phyloP scores from a whole-genome alignment of 202 grass and related monocot genomes.

The Setaria viridis region DNA sequence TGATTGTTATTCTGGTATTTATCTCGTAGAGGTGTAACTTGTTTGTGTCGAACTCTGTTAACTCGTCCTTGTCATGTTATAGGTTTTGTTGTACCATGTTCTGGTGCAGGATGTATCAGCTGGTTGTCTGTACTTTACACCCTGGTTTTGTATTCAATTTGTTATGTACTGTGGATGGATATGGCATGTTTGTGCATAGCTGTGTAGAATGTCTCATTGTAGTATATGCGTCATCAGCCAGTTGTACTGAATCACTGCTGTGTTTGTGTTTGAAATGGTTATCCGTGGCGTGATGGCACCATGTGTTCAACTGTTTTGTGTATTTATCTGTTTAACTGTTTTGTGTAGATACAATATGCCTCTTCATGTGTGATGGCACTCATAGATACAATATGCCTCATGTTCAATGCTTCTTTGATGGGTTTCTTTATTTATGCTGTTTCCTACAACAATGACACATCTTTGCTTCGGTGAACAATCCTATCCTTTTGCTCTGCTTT shows the following conservation, averaged over 20 bases:
- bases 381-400: too few relatives aligned
- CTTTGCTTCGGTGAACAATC: too few relatives aligned
- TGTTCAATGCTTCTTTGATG: too few relatives aligned
- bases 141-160: neutral
- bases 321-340: neutral
- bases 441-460: too few relatives aligned
- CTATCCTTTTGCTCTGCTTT: too few relatives aligned
- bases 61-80: neutral
- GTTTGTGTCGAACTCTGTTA: conserved; percentile 39
- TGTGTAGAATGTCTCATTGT: neutral
- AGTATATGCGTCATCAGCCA: neutral
- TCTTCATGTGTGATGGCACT: too few relatives aligned
- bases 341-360: too few relatives aligned
- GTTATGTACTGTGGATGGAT: neutral
- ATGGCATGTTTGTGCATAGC: neutral
- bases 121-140: neutral
- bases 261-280: neutral
- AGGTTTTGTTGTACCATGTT: too few relatives aligned
- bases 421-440: too few relatives aligned
- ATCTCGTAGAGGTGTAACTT: conserved; percentile 37
- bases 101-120: neutral
- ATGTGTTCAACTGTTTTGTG: neutral
- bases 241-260: neutral
- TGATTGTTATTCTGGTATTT: conserved; percentile 22
- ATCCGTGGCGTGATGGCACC: neutral